phyloP scores from a whole-genome alignment of 441 rosid species.

The Biscutella laevigata region DNA sequence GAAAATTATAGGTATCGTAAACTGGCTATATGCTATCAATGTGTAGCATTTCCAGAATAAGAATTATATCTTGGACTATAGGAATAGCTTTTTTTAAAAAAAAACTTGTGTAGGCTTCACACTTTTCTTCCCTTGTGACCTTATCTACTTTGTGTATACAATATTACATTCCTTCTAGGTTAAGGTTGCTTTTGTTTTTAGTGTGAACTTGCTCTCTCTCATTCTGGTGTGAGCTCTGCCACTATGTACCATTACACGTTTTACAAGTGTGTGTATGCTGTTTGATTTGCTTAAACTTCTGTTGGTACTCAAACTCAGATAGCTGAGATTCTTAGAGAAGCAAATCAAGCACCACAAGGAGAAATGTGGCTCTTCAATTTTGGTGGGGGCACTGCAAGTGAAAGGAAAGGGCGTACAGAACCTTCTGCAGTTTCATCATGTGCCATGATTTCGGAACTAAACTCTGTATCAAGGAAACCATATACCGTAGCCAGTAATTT shows the following conservation, averaged over 20 bases:
- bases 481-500: constrained; percentile 30
- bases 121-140: constrained; percentile 4
- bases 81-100: background rate
- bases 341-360: constrained; percentile 35
- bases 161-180: background rate
- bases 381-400: constrained; percentile 31
- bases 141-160: background rate
- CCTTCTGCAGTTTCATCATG: constrained; percentile 21
- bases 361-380: constrained; percentile 47
- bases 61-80: background rate
- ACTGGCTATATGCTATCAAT: background rate
- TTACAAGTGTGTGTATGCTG: background rate
- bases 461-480: constrained; percentile 30
- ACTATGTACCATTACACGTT: background rate
- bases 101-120: constrained; percentile 1
- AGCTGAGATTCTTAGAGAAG: constrained; percentile 58
- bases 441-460: constrained; percentile 19
- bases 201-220: constrained; percentile 2
- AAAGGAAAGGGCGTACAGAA: constrained; percentile 30
- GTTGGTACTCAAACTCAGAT: constrained; percentile 35
- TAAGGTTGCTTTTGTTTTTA: background rate
- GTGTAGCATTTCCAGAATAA: background rate
- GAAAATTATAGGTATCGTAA: background rate
- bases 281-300: background rate
- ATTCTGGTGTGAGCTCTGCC: background rate